These are phyloP conservation scores for Candida albicans DNA, from an alignment of 1,139 yeast genomes.

Conservation along the genomic window DNA sequence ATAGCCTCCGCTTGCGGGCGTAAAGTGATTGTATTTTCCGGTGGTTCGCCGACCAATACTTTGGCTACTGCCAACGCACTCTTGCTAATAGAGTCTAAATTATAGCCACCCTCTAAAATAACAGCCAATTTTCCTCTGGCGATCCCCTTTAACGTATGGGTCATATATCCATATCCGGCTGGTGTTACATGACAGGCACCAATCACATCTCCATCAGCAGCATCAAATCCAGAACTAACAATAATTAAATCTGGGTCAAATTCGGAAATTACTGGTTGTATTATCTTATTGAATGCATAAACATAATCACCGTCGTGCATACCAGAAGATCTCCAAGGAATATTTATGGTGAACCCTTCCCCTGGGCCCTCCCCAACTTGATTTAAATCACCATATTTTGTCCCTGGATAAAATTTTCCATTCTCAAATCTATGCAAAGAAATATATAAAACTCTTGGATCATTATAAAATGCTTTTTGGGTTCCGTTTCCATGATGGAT, in stretches of 20 bases:
- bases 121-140: conserved; percentile 90
- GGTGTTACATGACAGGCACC: conserved; percentile 99
- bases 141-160: conserved; percentile 82
- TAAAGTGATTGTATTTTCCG: conserved; percentile 62
- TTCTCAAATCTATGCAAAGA: conserved; percentile 91
- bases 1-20: conserved; percentile 77
- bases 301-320: conserved; percentile 96
- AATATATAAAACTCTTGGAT: conserved; percentile 86
- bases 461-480: conserved; percentile 85
- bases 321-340: conserved; percentile 94
- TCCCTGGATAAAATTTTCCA: conserved; percentile 94
- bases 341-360: conserved; percentile 81
- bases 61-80: conserved; percentile 93
- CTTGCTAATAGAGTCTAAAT: conserved; percentile 83
- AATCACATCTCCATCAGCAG: conserved; percentile 96
- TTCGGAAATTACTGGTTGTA: conserved; percentile 86
- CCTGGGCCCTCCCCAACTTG: conserved; percentile 86
- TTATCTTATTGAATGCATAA: conserved; percentile 85
- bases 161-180: conserved; percentile 94
- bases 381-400: conserved; percentile 72
- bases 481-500: conserved; percentile 99
- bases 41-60: conserved; percentile 92
- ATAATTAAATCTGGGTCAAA: conserved; percentile 92
- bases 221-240: conserved; percentile 95
- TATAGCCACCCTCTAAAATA: conserved; percentile 95